Evolutionary conservation across 345 rosid species (phyloP), one percentile per base, ranked within the genome.

Genomic region (Camelina hispida): DNA sequence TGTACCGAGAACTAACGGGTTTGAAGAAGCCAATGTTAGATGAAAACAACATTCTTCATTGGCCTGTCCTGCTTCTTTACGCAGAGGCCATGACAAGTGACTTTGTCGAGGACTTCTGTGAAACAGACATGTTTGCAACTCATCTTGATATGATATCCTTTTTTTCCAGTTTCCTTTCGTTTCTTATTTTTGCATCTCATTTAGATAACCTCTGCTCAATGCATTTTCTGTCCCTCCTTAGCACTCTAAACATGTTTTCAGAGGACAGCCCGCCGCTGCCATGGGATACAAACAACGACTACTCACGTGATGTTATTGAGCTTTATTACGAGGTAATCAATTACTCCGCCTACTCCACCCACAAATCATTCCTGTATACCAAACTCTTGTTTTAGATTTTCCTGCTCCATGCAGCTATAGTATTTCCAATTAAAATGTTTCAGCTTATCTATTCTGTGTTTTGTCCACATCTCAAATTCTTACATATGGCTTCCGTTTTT

Each of bases 71-170:
- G 80, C 86, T 91, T 78, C 83, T 94, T 61, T 94, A 91, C 65
- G 91, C 93, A 23, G 98, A 94, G 79, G 91, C 85, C 73, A 90
- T 94, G 93, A 85, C 95, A 61, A 90, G 95, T 69, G 97, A 94
- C 82, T 90, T 94, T 62, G 84, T 94, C 6, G 95, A 94, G 83
- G 93, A 86, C 78, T 94, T 91, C 81, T 86, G 89, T 37, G 97
- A 94, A 77, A 90, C 84, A 0, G 97, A 94, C 82, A 81, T 85
- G 89, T 84, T 94, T 81, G 80, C 92, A 13, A 77, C 83, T 18
- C 96, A 94, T 84, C 93, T 94, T 68, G 96, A 91, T 73, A 77
- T 86, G 83, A 91, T 94, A 91, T 94, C 97, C 97, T 75, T 87
- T 74, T 74, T 28, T 66, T 10, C 47, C 35, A 13, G 1, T 42